These are phyloP conservation scores for Naganishia onofrii DNA, from an alignment of 768 basidiomycete species.

Conservation along the genomic window DNA sequence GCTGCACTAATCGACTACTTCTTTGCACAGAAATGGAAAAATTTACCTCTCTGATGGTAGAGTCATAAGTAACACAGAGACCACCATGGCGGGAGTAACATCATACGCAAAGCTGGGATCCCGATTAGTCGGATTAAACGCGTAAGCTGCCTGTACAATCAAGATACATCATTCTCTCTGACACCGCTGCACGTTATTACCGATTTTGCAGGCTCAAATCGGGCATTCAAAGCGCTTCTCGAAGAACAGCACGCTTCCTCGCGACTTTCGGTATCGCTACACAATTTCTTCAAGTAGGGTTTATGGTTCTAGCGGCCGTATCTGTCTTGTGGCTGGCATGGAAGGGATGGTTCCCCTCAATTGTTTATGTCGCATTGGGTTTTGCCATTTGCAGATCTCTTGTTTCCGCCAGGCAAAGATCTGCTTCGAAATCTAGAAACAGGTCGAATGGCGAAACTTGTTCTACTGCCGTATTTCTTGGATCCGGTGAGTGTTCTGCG, in stretches of 20 bases:
- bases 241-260: not conserved
- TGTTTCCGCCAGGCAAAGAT: not conserved
- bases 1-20: not conserved
- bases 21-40: slow-evolving; percentile 16
- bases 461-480: slow-evolving; percentile 78
- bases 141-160: not conserved
- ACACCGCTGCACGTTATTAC: too few species aligned
- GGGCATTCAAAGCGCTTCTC: not conserved
- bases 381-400: slow-evolving; percentile 7
- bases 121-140: slow-evolving; percentile 8
- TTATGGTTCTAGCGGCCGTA: not conserved
- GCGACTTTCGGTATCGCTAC: not conserved
- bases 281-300: not conserved
- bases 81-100: slow-evolving; percentile 2
- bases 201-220: not conserved
- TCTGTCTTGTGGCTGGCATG: not conserved
- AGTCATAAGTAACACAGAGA: not conserved
- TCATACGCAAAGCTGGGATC: slow-evolving; percentile 2
- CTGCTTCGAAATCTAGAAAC: not conserved
- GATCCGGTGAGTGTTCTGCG: slow-evolving; percentile 67
- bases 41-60: not conserved
- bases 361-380: slow-evolving; percentile 13
- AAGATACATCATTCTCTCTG: not conserved
- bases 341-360: slow-evolving; percentile 8
- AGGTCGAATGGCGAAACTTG: slow-evolving; percentile 47